Evolutionary conservation across 441 rosid species (phyloP).

Genomic region (Capsella rubella): DNA sequence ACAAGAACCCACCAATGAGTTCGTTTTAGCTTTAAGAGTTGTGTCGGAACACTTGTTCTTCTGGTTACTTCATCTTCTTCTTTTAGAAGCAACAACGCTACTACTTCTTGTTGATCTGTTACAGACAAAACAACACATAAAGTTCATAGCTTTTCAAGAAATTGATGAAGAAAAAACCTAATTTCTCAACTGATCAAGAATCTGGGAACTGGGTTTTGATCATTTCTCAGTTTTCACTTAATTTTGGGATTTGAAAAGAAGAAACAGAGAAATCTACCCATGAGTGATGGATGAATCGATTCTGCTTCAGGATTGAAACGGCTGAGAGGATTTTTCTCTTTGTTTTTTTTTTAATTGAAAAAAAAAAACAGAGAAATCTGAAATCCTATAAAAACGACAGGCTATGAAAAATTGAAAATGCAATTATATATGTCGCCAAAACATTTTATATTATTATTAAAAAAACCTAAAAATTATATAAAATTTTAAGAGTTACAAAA

Average conservation of each 20-base stretch:
- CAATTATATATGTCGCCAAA: no score
- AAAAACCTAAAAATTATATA: no score
- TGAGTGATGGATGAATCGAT: background rate
- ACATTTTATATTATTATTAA: no score
- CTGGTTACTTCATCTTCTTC: conserved; percentile 34
- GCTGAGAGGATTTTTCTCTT: no score
- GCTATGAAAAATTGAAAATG: no score
- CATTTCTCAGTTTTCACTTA: background rate
- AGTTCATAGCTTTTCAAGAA: conserved; percentile 11
- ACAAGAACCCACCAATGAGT: conserved; percentile 84
- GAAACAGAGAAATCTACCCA: background rate
- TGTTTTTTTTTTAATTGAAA: no score
- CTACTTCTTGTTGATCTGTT: conserved; percentile 58
- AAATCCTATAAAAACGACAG: no score
- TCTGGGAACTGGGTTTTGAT: background rate
- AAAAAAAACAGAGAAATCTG: no score
- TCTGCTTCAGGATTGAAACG: no score
- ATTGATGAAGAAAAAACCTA: background rate
- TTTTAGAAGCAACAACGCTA: conserved; percentile 45
- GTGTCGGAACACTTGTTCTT: conserved; percentile 32
- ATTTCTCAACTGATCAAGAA: background rate
- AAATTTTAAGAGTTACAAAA: no score
- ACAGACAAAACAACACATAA: background rate
- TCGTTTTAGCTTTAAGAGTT: conserved; percentile 52
- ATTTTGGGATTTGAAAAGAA: background rate